A percentile compares a stretch with the other conserved stretches of the same genome.
Conservation (phyloP, 2,329 filamentous ascomycete species). For the Sclerotinia subarctica region DNA sequence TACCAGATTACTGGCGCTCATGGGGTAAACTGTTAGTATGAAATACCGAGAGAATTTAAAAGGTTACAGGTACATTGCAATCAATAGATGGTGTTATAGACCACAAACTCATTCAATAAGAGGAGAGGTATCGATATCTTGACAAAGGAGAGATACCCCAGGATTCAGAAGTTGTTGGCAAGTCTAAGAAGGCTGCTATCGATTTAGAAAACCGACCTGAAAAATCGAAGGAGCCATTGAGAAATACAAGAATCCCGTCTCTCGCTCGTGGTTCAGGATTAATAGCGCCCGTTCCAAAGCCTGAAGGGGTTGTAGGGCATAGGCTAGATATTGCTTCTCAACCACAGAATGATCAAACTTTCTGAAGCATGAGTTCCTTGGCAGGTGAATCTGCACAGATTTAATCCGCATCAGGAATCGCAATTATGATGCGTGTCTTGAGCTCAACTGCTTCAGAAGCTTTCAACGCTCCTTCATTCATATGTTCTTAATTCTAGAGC, state of each 20-base stretch:
- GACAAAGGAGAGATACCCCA: constrained; percentile 5
- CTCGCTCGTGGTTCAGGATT: no score
- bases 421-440: not conserved
- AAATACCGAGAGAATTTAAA: not conserved
- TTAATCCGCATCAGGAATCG: not conserved
- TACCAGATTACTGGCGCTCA: constrained; percentile 1
- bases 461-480: not conserved
- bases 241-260: not conserved
- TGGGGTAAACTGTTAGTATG: not conserved
- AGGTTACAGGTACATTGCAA: constrained; percentile 1
- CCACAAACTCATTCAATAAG: not conserved
- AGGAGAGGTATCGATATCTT: constrained; percentile 3
- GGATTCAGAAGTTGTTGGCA: not conserved
- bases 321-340: not conserved
- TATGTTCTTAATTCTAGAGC: accelerated
- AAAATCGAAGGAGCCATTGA: not conserved
- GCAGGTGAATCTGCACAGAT: not conserved
- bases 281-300: not conserved
- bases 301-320: not conserved
- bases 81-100: not conserved
- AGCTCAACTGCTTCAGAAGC: no score
- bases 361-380: no score
- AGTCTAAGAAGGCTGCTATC: not conserved
- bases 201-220: not conserved
- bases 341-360: not conserved